Evolutionary conservation across 208 protist species (phyloP).

Genomic region (Crithidia acanthocephali): DNA sequence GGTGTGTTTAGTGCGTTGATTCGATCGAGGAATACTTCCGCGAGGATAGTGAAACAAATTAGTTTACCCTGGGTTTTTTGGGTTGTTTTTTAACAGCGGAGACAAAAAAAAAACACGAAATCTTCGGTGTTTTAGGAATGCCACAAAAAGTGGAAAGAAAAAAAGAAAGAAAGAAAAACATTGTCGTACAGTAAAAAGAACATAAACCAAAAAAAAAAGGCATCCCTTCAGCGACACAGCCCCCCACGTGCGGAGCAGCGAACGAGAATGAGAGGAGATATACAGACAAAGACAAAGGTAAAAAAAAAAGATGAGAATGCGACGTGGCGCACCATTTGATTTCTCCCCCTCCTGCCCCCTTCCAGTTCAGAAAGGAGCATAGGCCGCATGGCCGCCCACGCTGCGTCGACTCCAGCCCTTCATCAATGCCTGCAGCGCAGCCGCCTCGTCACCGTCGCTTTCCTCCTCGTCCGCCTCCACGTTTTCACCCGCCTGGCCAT

Average conservation of each 20-base stretch:
- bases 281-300: neutral
- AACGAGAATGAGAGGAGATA: too few relatives aligned
- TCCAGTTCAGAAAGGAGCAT: neutral
- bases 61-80: too few relatives aligned
- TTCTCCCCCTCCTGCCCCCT: neutral
- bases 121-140: too few relatives aligned
- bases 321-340: neutral
- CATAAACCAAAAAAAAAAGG: too few relatives aligned
- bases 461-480: neutral
- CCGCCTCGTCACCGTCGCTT: neutral
- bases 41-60: too few relatives aligned
- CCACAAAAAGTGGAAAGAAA: too few relatives aligned
- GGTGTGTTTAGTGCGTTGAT: neutral
- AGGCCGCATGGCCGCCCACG: neutral
- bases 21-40: neutral
- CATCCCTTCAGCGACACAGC: too few relatives aligned
- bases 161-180: too few relatives aligned
- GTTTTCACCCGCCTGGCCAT: neutral
- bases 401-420: conserved; percentile 3
- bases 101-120: too few relatives aligned
- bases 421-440: conserved; percentile 2
- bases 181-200: too few relatives aligned
- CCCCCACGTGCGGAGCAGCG: too few relatives aligned
- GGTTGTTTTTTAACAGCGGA: too few relatives aligned
- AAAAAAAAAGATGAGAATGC: neutral